Evolutionary conservation across 805 yeast species (phyloP), one percentile per base, ranked within the genome.

Genomic region (Starmerella vitae): DNA sequence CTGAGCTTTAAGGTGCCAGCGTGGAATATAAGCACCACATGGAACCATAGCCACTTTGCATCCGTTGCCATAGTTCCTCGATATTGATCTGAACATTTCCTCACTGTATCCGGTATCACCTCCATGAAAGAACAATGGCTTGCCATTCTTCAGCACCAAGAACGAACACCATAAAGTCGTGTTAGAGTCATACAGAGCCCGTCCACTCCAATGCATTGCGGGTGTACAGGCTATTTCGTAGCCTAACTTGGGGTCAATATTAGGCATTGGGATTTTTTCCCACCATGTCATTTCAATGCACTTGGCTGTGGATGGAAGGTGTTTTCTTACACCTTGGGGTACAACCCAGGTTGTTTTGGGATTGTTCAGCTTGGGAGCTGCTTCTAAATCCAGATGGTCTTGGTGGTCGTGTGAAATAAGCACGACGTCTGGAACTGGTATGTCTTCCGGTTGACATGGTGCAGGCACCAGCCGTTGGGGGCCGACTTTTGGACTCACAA

Each of bases 331-430:
- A 0, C 97, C 97, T 15, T 70, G 51, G 0, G 97, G 97, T 1
- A 86, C 94, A 8, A 88, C 68, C 96, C 97, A 88, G 3, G 58
- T 47, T 47, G 81, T 76, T 10, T 80, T 77, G 15, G 20, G 9
- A 5, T 22, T 20, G 21, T 25, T 19, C n/a, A 78, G 60, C 26
- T 53, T 38, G 13, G 50, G 50, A 13, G 76, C 71, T 8, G 80
- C 64, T 22, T 66, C 72, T 40, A 70, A 63, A 51, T 88, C 97
- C 33, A 88, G 60, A 61, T 88, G 97, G 58, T 88, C 97, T 1
- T 96, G 97, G 53, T 88, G 97, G 55, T 88, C 86, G 56, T 88
- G 97, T 2, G 93, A 79, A 0, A 88, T 93, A 17, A 88, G 54
- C 1, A 84, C 76, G 40, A 76, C 72, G 45, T 83, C 76, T 0